Conservation (phyloP, 495 filamentous ascomycete genomes). For the Hyphodiscus hymeniophilus region DNA sequence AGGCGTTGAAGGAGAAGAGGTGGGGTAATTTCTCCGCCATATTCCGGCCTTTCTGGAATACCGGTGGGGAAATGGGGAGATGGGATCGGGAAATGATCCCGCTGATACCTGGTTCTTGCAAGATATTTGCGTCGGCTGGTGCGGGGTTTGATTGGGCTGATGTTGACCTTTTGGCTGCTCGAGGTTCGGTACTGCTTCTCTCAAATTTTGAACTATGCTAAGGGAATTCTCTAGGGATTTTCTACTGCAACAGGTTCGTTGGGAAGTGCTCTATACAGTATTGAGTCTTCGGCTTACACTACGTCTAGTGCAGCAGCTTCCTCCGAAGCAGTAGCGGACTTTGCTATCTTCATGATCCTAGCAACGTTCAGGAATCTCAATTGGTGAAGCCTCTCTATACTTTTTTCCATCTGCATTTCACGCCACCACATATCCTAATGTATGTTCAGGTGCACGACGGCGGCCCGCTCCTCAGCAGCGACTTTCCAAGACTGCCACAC, state of each 20-base stretch:
- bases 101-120: slow-evolving; percentile 54
- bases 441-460: slow-evolving; percentile 30
- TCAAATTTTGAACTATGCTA: not conserved
- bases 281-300: not conserved
- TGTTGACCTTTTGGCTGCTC: slow-evolving; percentile 54
- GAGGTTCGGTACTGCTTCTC: slow-evolving; percentile 38
- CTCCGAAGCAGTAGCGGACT: slow-evolving; percentile 49
- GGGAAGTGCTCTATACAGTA: not conserved
- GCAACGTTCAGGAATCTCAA: slow-evolving; percentile 46
- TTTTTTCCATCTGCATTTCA: no score
- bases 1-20: slow-evolving; percentile 49
- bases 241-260: slow-evolving; percentile 21
- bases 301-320: slow-evolving; percentile 41
- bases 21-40: slow-evolving; percentile 70
- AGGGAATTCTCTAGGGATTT: slow-evolving; percentile 8
- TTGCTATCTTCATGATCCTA: slow-evolving; percentile 47
- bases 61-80: slow-evolving; percentile 66
- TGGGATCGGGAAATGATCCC: slow-evolving; percentile 68
- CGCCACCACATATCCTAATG: no score
- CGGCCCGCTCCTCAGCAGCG: slow-evolving; percentile 31
- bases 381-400: slow-evolving; percentile 24
- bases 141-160: slow-evolving; percentile 76
- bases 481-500: slow-evolving; percentile 45
- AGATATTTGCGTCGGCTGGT: slow-evolving; percentile 64
- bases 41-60: slow-evolving; percentile 73